Evolutionary conservation across 2,329 filamentous ascomycete genomes (phyloP).

Genomic region (Keithomyces neogunnii): DNA sequence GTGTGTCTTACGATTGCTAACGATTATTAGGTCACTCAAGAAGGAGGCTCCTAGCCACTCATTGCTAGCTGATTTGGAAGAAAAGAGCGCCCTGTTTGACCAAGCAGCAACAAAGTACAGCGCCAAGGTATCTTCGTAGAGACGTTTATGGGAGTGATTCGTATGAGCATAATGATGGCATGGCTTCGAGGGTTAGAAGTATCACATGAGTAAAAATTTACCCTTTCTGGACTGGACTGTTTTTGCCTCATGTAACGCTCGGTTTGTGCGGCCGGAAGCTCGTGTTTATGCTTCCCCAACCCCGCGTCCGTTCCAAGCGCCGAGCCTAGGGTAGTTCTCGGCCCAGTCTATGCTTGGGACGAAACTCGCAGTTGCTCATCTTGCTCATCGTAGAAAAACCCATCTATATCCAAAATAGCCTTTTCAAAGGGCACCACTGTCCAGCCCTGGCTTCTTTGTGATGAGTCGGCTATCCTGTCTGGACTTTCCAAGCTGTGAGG

Average conservation of each 20-base stretch:
- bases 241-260: not conserved
- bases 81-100: constrained; percentile 85
- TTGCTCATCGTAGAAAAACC: not conserved
- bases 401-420: not conserved
- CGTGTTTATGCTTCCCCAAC: not conserved
- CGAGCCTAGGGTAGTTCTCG: not conserved
- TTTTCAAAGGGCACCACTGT: not conserved
- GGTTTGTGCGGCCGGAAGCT: not conserved
- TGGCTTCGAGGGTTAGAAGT: constrained; percentile 9
- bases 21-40: constrained; percentile 40
- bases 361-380: not conserved
- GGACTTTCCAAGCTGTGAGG: not conserved
- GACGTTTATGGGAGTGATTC: constrained; percentile 7
- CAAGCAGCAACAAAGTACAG: constrained; percentile 79
- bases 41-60: constrained; percentile 58
- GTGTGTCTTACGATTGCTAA: constrained; percentile 14
- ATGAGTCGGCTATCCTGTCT: not conserved
- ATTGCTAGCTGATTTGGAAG: constrained; percentile 64
- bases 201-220: not conserved
- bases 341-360: not conserved
- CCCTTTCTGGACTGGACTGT: not conserved
- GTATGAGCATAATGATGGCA: constrained; percentile 23
- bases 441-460: not conserved
- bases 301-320: no score
- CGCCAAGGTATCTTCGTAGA: constrained; percentile 61